Conservation (phyloP, 352 stramenopile species). For the Pythium phragmiticola region DNA sequence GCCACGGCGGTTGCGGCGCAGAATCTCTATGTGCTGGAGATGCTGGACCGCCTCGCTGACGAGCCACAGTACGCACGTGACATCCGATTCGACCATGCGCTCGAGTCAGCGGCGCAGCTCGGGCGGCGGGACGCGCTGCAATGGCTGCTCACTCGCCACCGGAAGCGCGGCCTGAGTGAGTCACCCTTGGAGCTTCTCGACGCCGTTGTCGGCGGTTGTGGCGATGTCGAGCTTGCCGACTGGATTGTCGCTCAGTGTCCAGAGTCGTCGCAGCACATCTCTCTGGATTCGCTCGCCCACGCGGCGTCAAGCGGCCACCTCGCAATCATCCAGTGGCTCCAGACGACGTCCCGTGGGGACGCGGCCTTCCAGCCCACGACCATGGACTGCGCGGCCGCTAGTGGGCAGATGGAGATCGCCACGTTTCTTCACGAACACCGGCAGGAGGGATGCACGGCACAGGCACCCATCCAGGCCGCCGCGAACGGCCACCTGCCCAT, state of each 20-base stretch:
- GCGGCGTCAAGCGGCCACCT: not conserved
- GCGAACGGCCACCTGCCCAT: not conserved
- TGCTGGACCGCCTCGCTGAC: conserved; percentile 2
- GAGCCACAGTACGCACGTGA: conserved; percentile 5
- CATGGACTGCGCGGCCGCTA: conserved; percentile 3
- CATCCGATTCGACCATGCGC: not conserved
- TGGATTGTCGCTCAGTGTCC: not conserved
- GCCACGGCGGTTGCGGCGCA: conserved; percentile 1
- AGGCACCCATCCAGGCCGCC: not conserved
- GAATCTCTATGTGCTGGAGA: conserved; percentile 9
- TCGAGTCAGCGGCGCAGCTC: not conserved
- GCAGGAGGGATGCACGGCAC: not conserved
- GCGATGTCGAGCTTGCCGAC: not conserved
- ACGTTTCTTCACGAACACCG: conserved; percentile 1
- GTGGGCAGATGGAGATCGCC: not conserved
- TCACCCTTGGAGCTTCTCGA: not conserved
- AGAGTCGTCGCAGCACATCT: not conserved
- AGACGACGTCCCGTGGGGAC: not conserved
- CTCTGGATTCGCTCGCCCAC: not conserved
- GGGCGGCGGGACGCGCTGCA: not conserved
- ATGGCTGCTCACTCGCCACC: conserved; percentile 6
- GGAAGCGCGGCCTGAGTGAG: too few species aligned
- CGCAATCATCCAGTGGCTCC: not conserved
- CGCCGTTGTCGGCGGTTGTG: not conserved
- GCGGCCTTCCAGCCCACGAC: not conserved